These are phyloP conservation scores for Gymnopilus dilepis DNA, from an alignment of 768 basidiomycete genomes.

Conservation along the genomic window DNA sequence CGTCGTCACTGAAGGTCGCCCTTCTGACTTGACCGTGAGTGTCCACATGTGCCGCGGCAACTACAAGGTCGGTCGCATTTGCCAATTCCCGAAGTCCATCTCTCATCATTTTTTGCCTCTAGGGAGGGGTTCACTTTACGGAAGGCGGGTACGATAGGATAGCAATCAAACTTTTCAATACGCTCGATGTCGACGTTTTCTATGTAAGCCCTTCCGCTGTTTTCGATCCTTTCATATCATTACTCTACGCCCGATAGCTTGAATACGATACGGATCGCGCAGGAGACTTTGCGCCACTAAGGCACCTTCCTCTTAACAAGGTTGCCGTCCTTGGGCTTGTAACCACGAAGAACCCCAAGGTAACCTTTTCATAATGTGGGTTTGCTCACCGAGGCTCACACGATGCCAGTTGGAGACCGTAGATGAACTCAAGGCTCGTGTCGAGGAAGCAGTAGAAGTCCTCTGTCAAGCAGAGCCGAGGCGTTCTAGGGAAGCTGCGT, in stretches of 20 bases:
- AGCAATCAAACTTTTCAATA: conserved; percentile 58
- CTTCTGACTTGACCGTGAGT: conserved; percentile 57
- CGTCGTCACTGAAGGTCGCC: conserved; percentile 54
- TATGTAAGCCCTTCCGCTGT: conserved; percentile 40
- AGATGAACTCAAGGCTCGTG: conserved; percentile 52
- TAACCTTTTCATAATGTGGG: conserved; percentile 18
- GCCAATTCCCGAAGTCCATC: conserved; percentile 12
- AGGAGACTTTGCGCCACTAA: conserved; percentile 63
- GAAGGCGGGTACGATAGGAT: conserved; percentile 67
- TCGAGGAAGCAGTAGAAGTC: conserved; percentile 58
- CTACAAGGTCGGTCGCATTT: conserved; percentile 43
- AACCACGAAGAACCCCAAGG: conserved; percentile 53
- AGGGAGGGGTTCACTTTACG: conserved; percentile 56
- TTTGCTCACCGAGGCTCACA: not conserved
- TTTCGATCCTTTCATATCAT: conserved; percentile 1
- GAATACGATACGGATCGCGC: conserved; percentile 72
- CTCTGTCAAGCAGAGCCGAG: conserved; percentile 48
- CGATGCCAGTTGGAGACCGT: conserved; percentile 51
- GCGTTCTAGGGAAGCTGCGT: conserved; percentile 52
- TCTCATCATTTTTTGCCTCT: conserved; percentile 35
- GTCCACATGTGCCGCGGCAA: conserved; percentile 68
- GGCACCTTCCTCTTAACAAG: conserved; percentile 52
- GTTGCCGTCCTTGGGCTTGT: conserved; percentile 54
- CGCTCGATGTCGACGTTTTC: conserved; percentile 61
- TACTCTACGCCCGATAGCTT: conserved; percentile 42